phyloP scores from a whole-genome alignment of 1,139 yeast genomes.

The Magnusiomyces suaveolens region DNA sequence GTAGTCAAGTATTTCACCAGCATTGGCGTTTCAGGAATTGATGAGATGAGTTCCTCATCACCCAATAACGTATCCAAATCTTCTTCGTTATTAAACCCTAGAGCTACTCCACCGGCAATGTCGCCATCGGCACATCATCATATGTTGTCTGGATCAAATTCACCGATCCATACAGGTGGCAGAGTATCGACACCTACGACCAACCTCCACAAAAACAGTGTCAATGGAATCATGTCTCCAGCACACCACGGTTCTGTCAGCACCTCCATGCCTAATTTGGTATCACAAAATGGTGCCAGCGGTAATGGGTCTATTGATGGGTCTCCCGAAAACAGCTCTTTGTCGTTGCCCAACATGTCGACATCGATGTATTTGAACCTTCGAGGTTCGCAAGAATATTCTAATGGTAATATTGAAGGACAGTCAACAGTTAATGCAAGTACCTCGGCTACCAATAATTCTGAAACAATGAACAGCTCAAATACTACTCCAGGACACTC shows the following conservation, averaged over 20 bases:
- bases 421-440: neutral
- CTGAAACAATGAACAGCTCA: neutral
- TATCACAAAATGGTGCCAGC: neutral
- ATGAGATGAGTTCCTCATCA: neutral
- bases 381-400: neutral
- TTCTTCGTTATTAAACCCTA: constrained; percentile 3
- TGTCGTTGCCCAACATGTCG: neutral
- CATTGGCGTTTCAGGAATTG: constrained; percentile 11
- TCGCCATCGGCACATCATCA: constrained; percentile 1
- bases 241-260: neutral
- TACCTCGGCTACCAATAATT: neutral
- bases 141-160: neutral
- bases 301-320: neutral
- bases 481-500: neutral
- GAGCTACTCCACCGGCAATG: constrained; percentile 1
- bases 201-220: neutral
- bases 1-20: constrained; percentile 10
- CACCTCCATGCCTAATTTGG: neutral
- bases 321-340: neutral
- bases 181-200: constrained; percentile 5
- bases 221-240: constrained; percentile 1
- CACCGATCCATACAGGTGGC: neutral
- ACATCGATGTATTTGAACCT: neutral
- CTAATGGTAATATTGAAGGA: neutral
- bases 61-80: neutral